Evolutionary conservation across 805 yeast genomes (phyloP), one percentile per base, ranked within the genome.

Genomic region (Novakomyces olei): DNA sequence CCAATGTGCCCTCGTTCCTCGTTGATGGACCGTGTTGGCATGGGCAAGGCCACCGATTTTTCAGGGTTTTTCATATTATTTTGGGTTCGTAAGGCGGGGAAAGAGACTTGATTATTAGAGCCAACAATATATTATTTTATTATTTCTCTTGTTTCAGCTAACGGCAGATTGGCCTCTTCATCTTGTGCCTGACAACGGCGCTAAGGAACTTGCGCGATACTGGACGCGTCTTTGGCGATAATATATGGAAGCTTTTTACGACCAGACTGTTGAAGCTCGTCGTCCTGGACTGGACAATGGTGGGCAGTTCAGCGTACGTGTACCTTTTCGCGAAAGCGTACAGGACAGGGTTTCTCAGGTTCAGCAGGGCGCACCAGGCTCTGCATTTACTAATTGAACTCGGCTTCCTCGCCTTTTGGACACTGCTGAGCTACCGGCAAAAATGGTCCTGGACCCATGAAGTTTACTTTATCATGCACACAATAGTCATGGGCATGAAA

Each of bases 371-470:
- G 3, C n/a, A 12, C 12, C 25, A 12, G 9, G 25, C 12, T 12
- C 25, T 22, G 9, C 25, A 22, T 22, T 22, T 10, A 10, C 9
- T 10, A 10, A 10, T 22, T 10, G 12, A 22, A 22, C 12, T 2
- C n/a, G 25, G 12, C 12, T 22, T 10, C n/a, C 12, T 22, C 25
- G 25, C n/a, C 9, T 10, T 12, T 3, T 22, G 25, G 9, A 22
- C 12, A 12, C n/a, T 22, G 12, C n/a, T 22, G 2, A 12, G 12
- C 2, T 22, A 10, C 9, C n/a, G 9, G 9, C 25, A 12, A 10
- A 33, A 26, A 7, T 34, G 37, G 36, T 15, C 31, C 8, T 34
- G 37, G 37, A 25, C 34, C n/a, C 37, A 34, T 14, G 15, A 23
- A 14, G 22, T 28, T 15, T 18, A 22, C 27, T 34, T 34, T 26